Conservation (phyloP, 2,329 filamentous ascomycete genomes). For the Cytospora chrysosperma region DNA sequence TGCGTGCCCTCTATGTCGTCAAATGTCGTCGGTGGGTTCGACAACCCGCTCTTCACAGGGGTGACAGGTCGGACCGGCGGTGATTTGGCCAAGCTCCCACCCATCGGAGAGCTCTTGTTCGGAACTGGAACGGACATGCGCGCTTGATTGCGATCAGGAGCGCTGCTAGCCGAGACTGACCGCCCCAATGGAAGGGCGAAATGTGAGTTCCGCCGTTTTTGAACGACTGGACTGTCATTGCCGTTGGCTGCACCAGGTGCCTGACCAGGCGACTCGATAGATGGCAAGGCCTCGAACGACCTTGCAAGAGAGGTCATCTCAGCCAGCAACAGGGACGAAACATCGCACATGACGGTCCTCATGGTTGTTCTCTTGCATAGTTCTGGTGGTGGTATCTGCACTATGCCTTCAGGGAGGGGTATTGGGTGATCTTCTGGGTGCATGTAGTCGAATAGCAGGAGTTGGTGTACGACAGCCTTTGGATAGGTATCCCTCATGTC, state of each 20-base stretch:
- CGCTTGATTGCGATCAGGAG: conserved; percentile 58
- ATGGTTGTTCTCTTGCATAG: conserved; percentile 75
- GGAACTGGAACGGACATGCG: conserved; percentile 81
- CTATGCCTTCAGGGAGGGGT: conserved; percentile 65
- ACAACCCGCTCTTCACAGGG: conserved; percentile 47
- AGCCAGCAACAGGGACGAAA: conserved; percentile 70
- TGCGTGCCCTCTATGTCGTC: conserved; percentile 44
- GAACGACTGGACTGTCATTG: conserved; percentile 40
- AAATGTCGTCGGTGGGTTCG: conserved; percentile 49
- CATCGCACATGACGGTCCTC: conserved; percentile 76
- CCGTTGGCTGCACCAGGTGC: conserved; percentile 44
- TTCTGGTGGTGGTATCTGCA: conserved; percentile 66
- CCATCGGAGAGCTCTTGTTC: conserved; percentile 45
- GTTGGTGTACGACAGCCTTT: conserved; percentile 72
- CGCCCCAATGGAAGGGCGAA: conserved; percentile 49
- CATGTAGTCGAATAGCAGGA: conserved; percentile 76
- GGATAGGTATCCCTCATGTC: conserved; percentile 70
- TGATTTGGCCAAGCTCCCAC: conserved; percentile 40
- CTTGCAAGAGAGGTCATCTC: conserved; percentile 75
- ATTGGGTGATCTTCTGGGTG: conserved; percentile 47
- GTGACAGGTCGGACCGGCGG: conserved; percentile 52
- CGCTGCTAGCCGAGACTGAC: conserved; percentile 53
- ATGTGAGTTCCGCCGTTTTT: conserved; percentile 56
- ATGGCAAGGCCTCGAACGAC: conserved; percentile 69
- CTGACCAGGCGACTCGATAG: conserved; percentile 73